phyloP scores from a whole-genome alignment of 2,329 filamentous ascomycete species.

The Trichophyton benhamiae region DNA sequence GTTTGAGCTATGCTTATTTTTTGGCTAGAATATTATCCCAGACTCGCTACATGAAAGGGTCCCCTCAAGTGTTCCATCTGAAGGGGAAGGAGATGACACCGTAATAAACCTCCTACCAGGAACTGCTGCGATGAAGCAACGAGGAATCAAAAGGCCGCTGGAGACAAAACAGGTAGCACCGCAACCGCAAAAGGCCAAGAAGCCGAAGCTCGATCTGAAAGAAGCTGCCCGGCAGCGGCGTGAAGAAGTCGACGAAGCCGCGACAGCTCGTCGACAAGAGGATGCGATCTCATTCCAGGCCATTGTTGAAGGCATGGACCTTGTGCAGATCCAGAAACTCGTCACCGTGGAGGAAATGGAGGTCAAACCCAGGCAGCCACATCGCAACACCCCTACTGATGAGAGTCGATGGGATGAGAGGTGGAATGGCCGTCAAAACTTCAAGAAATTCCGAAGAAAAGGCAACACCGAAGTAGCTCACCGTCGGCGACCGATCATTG shows the following conservation, averaged over 20 bases:
- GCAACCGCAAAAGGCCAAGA: slow-evolving; percentile 29
- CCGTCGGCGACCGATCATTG: slow-evolving; percentile 47
- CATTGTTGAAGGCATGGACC: slow-evolving; percentile 52
- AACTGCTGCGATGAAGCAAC: slow-evolving; percentile 65
- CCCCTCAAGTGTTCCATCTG: slow-evolving; percentile 16
- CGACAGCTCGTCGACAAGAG: slow-evolving; percentile 46
- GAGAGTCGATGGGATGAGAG: slow-evolving; percentile 65
- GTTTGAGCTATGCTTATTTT: slow-evolving; percentile 3
- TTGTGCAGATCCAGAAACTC: slow-evolving; percentile 59
- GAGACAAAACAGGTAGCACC: slow-evolving; percentile 16
- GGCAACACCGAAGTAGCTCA: slow-evolving; percentile 28
- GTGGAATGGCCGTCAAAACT: slow-evolving; percentile 94
- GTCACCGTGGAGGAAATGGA: slow-evolving; percentile 68
- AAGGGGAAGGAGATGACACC: slow-evolving; percentile 39
- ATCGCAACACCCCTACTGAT: slow-evolving; percentile 25
- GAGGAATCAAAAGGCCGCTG: slow-evolving; percentile 46
- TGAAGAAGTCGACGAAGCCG: slow-evolving; percentile 42
- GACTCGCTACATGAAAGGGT: slow-evolving; percentile 16
- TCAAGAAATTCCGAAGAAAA: slow-evolving; percentile 61
- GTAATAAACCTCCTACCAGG: slow-evolving; percentile 65
- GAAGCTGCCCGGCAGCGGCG: slow-evolving; percentile 47
- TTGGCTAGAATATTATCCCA: background rate
- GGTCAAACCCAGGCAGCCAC: slow-evolving; percentile 31
- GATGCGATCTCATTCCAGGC: slow-evolving; percentile 53
- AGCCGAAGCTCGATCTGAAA: slow-evolving; percentile 55